A percentile compares a stretch with the other conserved stretches of the same genome.
phyloP scores from a whole-genome alignment of 2,329 filamentous ascomycete species.

The Fusarium sp. region DNA sequence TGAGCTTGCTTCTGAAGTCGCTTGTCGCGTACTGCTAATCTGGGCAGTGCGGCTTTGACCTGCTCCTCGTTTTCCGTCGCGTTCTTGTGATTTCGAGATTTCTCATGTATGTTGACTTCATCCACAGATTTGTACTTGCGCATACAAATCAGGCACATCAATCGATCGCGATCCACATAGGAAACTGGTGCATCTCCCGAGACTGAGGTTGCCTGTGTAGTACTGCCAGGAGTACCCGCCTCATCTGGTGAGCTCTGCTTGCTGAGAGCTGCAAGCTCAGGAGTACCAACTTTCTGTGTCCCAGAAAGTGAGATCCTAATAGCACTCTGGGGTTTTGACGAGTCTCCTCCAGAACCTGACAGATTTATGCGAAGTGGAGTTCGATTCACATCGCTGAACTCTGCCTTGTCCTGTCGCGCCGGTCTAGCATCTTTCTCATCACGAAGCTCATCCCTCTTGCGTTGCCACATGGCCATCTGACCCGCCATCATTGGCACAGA shows the following conservation, averaged over 20 bases:
- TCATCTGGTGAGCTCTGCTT: conserved; percentile 31
- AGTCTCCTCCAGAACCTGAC: conserved; percentile 30
- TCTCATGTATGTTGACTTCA: conserved; percentile 58
- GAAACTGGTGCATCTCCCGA: conserved; percentile 52
- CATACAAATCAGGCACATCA: conserved; percentile 61
- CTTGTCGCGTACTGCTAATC: conserved; percentile 57
- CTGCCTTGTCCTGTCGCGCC: conserved; percentile 5
- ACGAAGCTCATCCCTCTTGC: conserved; percentile 58
- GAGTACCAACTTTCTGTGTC: conserved; percentile 32
- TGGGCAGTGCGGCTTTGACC: conserved; percentile 62
- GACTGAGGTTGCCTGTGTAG: neutral
- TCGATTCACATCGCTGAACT: conserved; percentile 35
- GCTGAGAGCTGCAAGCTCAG: conserved; percentile 14
- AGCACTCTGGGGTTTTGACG: conserved; percentile 37
- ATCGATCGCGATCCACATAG: conserved; percentile 68
- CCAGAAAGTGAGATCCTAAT: conserved; percentile 52
- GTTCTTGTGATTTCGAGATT: conserved; percentile 57
- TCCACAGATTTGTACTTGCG: conserved; percentile 60
- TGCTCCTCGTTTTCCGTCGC: conserved; percentile 56
- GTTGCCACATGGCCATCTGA: conserved; percentile 60
- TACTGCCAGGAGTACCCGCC: neutral
- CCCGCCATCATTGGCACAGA: conserved; percentile 59
- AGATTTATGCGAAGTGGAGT: conserved; percentile 41
- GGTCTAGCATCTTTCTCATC: conserved; percentile 30
- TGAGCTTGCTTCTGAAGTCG: conserved; percentile 50